phyloP scores from a whole-genome alignment of 1,139 yeast genomes.

The Pichia sp. region DNA sequence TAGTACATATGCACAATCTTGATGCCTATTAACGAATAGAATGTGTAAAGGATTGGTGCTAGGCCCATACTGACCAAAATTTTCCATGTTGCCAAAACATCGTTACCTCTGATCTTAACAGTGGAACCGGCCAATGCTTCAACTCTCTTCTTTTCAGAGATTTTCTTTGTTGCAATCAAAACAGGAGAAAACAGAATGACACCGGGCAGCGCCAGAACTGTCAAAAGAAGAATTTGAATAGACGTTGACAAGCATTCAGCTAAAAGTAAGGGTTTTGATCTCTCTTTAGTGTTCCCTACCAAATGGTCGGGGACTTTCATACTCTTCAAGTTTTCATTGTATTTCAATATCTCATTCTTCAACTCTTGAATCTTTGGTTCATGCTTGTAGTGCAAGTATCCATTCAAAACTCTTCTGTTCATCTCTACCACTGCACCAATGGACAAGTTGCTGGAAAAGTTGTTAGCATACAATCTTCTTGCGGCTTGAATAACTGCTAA shows the following conservation, averaged over 20 bases:
- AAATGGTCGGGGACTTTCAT: slow-evolving; percentile 85
- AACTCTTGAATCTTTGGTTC: slow-evolving; percentile 61
- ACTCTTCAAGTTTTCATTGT: slow-evolving; percentile 59
- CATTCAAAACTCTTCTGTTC: slow-evolving; percentile 77
- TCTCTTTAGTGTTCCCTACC: slow-evolving; percentile 55
- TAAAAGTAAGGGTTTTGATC: slow-evolving; percentile 35
- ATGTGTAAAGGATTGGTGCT: slow-evolving; percentile 77
- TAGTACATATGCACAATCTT: slow-evolving; percentile 33
- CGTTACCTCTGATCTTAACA: slow-evolving; percentile 86
- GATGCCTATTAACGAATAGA: slow-evolving; percentile 69
- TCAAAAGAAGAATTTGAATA: slow-evolving; percentile 45
- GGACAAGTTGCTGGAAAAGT: slow-evolving; percentile 61
- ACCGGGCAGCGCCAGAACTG: slow-evolving; percentile 75
- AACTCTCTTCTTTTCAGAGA: slow-evolving; percentile 64
- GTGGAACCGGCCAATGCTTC: slow-evolving; percentile 83
- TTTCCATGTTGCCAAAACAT: slow-evolving; percentile 96
- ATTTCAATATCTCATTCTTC: slow-evolving; percentile 53
- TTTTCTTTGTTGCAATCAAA: slow-evolving; percentile 65
- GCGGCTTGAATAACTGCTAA: slow-evolving; percentile 91
- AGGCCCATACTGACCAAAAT: slow-evolving; percentile 81
- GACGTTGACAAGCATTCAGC: slow-evolving; percentile 47
- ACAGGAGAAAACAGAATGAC: slow-evolving; percentile 79
- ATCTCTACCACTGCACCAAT: slow-evolving; percentile 80
- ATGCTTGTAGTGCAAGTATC: slow-evolving; percentile 67
- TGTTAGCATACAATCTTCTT: slow-evolving; percentile 79